Conservation (phyloP, 2,329 filamentous ascomycete species). For the Clonostachys solani region DNA sequence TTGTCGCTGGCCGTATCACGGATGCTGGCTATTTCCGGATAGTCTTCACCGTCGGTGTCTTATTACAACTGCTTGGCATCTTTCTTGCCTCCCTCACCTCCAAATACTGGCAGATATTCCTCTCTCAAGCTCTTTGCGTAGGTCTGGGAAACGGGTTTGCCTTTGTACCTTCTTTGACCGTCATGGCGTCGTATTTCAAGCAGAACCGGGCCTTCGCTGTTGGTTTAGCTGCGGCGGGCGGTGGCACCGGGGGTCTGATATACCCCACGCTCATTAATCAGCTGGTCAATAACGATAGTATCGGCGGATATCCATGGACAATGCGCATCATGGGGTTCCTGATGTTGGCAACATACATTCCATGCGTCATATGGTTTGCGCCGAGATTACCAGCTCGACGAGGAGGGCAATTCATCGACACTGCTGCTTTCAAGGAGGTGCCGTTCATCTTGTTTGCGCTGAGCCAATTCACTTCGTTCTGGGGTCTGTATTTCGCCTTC, state of each 20-base stretch:
- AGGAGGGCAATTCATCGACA: constrained; percentile 35
- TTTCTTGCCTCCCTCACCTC: constrained; percentile 32
- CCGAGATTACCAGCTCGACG: constrained; percentile 32
- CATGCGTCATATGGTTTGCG: constrained; percentile 23
- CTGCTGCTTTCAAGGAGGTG: constrained; percentile 32
- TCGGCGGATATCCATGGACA: constrained; percentile 20
- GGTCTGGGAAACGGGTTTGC: constrained; percentile 37
- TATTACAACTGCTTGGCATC: constrained; percentile 38
- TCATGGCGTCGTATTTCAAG: constrained; percentile 26
- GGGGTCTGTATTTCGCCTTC: constrained; percentile 33
- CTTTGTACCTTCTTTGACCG: constrained; percentile 27
- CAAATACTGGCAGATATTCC: constrained; percentile 37
- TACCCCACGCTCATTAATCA: constrained; percentile 19
- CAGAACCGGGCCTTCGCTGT: constrained; percentile 18
- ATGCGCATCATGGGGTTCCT: constrained; percentile 20
- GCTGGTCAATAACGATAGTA: constrained; percentile 5
- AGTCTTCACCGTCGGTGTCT: constrained; percentile 31
- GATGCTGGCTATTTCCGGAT: constrained; percentile 39
- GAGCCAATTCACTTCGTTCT: constrained; percentile 25
- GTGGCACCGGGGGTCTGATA: constrained; percentile 23
- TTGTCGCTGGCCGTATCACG: constrained; percentile 34
- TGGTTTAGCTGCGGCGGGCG: constrained; percentile 24
- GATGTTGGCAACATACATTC: constrained; percentile 19
- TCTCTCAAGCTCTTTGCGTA: constrained; percentile 37
- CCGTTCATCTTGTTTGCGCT: constrained; percentile 25